These are phyloP conservation scores for Tinospora cordifolia DNA, from an alignment of 164 flowering plant genomes.

Conservation along the genomic window DNA sequence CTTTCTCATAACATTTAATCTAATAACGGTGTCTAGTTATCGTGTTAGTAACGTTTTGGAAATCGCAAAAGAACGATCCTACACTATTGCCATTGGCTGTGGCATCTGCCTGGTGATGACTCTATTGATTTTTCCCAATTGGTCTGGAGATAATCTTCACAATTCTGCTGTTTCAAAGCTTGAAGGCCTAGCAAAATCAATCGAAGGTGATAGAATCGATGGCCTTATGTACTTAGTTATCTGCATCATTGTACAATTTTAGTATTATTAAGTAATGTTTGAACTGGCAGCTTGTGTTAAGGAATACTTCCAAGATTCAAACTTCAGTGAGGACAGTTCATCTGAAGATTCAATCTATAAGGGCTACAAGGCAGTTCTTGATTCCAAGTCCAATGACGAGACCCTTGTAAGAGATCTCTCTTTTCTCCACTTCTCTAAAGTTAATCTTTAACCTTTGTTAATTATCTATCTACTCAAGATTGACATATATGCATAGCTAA, in stretches of 20 bases:
- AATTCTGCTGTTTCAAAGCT: constrained; percentile 56
- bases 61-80: constrained; percentile 59
- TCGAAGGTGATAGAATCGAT: constrained; percentile 46
- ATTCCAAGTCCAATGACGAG: constrained; percentile 78
- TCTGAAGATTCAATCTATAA: constrained; percentile 51
- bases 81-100: constrained; percentile 79
- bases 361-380: constrained; percentile 74
- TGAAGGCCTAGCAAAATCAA: constrained; percentile 64
- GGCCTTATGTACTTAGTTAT: too few species aligned
- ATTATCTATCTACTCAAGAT: too few species aligned
- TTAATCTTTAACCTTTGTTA: too few species aligned
- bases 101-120: constrained; percentile 75
- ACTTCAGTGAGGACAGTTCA: constrained; percentile 21
- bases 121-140: constrained; percentile 67
- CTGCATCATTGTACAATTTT: too few species aligned
- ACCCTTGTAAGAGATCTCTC: constrained; percentile 38
- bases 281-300: constrained; percentile 64
- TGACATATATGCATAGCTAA: too few species aligned
- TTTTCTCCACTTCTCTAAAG: not conserved
- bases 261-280: not conserved
- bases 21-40: constrained; percentile 76
- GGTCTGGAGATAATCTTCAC: constrained; percentile 89
- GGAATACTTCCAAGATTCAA: constrained; percentile 52
- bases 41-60: constrained; percentile 52
- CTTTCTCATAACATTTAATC: constrained; percentile 78